phyloP scores from a whole-genome alignment of 768 basidiomycete species.

The Termitomyces sp. region DNA sequence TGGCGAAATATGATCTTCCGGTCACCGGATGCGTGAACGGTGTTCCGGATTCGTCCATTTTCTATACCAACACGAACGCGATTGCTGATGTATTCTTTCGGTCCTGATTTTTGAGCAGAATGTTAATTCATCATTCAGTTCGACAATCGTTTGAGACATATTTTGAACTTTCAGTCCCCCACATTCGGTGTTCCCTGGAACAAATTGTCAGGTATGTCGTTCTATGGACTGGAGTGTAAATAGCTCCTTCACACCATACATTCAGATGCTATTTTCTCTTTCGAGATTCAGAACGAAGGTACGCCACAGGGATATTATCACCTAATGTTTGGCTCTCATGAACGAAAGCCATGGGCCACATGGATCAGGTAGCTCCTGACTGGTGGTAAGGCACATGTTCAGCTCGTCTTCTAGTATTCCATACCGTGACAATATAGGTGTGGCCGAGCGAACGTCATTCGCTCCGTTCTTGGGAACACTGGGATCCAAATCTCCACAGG shows the following conservation, averaged over 20 bases:
- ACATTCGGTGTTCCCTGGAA: constrained; percentile 20
- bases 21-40: constrained; percentile 18
- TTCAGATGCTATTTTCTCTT: constrained; percentile 20
- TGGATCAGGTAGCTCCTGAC: constrained; percentile 20
- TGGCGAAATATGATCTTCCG: constrained; percentile 17
- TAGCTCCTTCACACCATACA: no score
- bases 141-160: constrained; percentile 19
- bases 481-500: constrained; percentile 22
- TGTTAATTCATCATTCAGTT: constrained; percentile 8
- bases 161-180: constrained; percentile 20
- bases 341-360: constrained; percentile 18
- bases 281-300: constrained; percentile 22
- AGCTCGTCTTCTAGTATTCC: neutral
- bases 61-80: constrained; percentile 20
- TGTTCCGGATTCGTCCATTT: constrained; percentile 19
- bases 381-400: constrained; percentile 15
- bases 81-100: constrained; percentile 16
- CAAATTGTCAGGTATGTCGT: constrained; percentile 14
- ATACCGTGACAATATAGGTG: constrained; percentile 8
- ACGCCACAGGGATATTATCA: neutral
- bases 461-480: constrained; percentile 19
- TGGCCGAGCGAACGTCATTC: constrained; percentile 17
- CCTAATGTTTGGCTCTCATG: neutral
- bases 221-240: neutral
- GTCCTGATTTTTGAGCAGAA: neutral